Conservation (phyloP, 495 filamentous ascomycete genomes). For the Terfezia claveryi region DNA sequence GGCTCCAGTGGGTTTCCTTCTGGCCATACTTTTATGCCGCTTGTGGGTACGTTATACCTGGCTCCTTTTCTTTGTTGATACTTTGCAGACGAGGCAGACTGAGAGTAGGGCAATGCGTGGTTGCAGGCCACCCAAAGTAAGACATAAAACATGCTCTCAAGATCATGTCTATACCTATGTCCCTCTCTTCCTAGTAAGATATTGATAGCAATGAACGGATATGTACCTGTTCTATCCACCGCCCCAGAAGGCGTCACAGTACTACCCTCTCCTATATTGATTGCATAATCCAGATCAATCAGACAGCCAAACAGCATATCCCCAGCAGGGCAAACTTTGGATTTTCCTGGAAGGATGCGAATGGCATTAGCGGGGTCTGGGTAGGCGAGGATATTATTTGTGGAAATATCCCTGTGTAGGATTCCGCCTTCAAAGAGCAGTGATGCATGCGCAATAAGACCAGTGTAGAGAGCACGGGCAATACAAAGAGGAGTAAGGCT, state of each 20-base stretch:
- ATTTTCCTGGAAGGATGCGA: not conserved
- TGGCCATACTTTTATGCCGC: too few relatives aligned
- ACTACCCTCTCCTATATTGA: too few relatives aligned
- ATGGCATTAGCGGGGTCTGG: not conserved
- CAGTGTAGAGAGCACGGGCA: not conserved
- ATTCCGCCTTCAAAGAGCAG: not conserved
- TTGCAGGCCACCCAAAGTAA: not conserved
- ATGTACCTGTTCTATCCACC: constrained; percentile 4
- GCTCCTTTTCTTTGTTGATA: too few relatives aligned
- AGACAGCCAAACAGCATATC: not conserved
- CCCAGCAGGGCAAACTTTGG: not conserved
- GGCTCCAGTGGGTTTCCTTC: too few relatives aligned
- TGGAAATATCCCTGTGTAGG: not conserved
- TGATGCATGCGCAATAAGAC: not conserved
- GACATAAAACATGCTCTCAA: not conserved
- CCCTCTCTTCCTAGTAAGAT: constrained; percentile 10
- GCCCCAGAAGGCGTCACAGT: too few relatives aligned
- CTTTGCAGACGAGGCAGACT: too few relatives aligned
- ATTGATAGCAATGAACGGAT: constrained; percentile 23
- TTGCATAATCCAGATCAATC: not conserved
- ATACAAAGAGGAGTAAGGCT: not conserved
- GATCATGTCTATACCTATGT: not conserved
- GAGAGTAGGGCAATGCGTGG: too few relatives aligned
- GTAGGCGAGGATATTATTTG: not conserved
- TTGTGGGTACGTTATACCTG: too few relatives aligned